phyloP scores from a whole-genome alignment of 768 basidiomycete genomes.

The Pleurotus tuoliensis region DNA sequence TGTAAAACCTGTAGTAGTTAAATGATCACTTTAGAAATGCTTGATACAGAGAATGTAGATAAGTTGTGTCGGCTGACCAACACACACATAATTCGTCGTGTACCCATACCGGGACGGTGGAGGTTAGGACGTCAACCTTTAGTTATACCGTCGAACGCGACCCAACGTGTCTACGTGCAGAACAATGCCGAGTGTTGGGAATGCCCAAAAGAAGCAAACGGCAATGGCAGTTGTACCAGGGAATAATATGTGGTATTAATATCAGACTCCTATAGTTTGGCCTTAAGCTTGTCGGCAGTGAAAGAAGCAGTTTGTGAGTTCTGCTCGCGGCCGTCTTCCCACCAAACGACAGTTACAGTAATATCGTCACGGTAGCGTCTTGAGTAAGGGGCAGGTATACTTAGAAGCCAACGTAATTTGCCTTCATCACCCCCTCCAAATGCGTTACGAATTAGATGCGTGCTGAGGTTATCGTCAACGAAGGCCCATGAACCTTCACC shows the following conservation, averaged over 20 bases:
- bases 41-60: neutral
- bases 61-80: no score
- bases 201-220: no score
- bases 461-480: slow-evolving; percentile 70
- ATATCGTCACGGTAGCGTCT: slow-evolving; percentile 81
- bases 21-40: neutral
- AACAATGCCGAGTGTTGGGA: no score
- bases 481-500: slow-evolving; percentile 67
- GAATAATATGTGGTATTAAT: slow-evolving; percentile 1
- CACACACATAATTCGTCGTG: no score
- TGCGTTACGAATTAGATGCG: slow-evolving; percentile 89
- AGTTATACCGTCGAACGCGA: no score
- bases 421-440: slow-evolving; percentile 76
- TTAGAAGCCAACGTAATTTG: slow-evolving; percentile 57
- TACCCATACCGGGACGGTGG: no score
- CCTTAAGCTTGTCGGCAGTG: slow-evolving; percentile 26
- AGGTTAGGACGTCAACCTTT: no score
- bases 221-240: neutral
- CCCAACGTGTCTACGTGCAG: no score
- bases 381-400: slow-evolving; percentile 79
- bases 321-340: slow-evolving; percentile 64
- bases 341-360: slow-evolving; percentile 83
- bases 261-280: slow-evolving; percentile 29
- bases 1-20: neutral
- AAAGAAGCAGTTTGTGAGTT: slow-evolving; percentile 29